Base-by-base conservation (phyloP, 495 filamentous ascomycete species). In the Penicillium egyptiacum region DNA sequence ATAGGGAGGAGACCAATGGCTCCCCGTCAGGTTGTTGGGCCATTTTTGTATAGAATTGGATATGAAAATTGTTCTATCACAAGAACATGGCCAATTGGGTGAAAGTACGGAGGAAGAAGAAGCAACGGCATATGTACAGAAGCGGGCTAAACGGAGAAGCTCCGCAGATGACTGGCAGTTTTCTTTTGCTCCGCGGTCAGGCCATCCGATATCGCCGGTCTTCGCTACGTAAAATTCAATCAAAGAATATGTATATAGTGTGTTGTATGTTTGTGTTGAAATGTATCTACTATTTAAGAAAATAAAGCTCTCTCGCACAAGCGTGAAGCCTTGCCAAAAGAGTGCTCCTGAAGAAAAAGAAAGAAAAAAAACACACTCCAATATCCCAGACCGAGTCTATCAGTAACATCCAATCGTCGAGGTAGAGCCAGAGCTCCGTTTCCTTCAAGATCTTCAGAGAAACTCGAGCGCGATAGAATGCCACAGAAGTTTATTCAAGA, bases 1-100 rank as follows among this genome's bases (percentile, higher is more conserved):
- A 79, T 23, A 74, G 61, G 22, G 71, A 74, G 58, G 73, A 72
- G 59, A 73, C 74, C 67, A 71, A 62, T 58, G 72, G 67, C 63
- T 74, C 66, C 40, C 63, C 53, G 20, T 73, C 70, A 33, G 53
- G 45, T 65, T 65, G 59, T 54, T 73, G 56, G 43, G 66, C 42
- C 75, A 77, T 77, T 28, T 50, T 60, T 30, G 50, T 20, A 39
- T 19, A 28, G 31, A 22, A 19, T 35, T 14, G 19, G 22, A 51
- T 31, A 22, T 22, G 35, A 7, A 49, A 5, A 11, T 4, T 4
- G 17, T 47, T 59, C 52, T 66, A 63, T 31, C 26, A 41, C 41
- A 39, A 22, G 22, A 46, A 23, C 62, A 68, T 65, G 39, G 8
- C 20, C 46, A 54, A 53, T 50, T 41, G 41, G 26, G 20, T 10